Conservation (phyloP, 192 early-diverging fungal genomes). For the Linnemannia zychae region DNA sequence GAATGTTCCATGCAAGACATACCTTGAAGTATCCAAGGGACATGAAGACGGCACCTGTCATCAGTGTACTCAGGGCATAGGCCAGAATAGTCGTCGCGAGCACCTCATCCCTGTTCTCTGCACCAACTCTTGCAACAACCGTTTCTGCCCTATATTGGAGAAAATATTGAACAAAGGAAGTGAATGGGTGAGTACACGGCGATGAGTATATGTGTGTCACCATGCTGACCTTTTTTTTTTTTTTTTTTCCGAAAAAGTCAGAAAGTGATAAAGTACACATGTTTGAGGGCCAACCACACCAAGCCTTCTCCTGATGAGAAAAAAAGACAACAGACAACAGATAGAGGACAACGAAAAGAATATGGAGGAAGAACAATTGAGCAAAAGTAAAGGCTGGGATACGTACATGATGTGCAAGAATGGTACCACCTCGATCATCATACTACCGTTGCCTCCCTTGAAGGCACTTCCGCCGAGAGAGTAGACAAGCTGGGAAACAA, state of each 20-base stretch:
- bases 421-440: constrained; percentile 91
- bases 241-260: constrained; percentile 5
- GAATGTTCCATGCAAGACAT: constrained; percentile 4
- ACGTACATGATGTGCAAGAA: constrained; percentile 86
- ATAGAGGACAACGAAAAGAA: neutral
- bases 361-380: neutral
- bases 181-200: constrained; percentile 50
- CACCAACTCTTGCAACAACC: constrained; percentile 72
- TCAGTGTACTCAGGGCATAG: constrained; percentile 87
- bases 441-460: constrained; percentile 92
- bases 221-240: constrained; percentile 9
- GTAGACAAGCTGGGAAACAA: constrained; percentile 80
- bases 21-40: constrained; percentile 86
- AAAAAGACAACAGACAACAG: neutral
- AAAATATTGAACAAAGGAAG: neutral
- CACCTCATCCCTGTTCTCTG: constrained; percentile 73
- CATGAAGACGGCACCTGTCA: constrained; percentile 92
- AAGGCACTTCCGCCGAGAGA: constrained; percentile 91
- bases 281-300: neutral
- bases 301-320: neutral
- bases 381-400: neutral
- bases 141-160: constrained; percentile 67
- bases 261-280: neutral
- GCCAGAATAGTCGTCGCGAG: constrained; percentile 92
- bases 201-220: constrained; percentile 33